Conservation (phyloP, 1,139 yeast species). For the Arxiozyma heterogenica region DNA sequence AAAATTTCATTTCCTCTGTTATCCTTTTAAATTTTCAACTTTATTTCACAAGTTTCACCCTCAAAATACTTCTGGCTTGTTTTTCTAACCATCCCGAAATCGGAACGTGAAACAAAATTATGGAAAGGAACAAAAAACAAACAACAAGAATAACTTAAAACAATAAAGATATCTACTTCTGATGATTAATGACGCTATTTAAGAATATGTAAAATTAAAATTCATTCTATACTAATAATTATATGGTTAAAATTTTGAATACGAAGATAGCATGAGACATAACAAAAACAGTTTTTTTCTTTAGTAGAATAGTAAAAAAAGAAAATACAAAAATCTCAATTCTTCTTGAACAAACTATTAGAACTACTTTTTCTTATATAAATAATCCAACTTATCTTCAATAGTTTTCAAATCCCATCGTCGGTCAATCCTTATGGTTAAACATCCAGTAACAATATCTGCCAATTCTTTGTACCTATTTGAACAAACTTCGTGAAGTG, state of each 20-base stretch:
- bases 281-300: neutral
- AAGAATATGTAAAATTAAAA: too few relatives aligned
- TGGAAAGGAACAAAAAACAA: too few relatives aligned
- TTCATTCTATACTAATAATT: neutral
- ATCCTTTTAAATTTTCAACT: neutral
- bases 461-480: slow-evolving; percentile 7
- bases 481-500: slow-evolving; percentile 32
- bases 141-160: too few relatives aligned
- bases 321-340: neutral
- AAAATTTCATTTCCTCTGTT: neutral
- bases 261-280: neutral
- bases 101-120: too few relatives aligned
- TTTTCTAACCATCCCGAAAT: too few relatives aligned
- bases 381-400: slow-evolving; percentile 1
- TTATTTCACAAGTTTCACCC: neutral
- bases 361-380: neutral
- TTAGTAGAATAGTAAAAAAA: too few relatives aligned
- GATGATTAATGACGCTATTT: neutral
- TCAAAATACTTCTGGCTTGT: too few relatives aligned
- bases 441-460: slow-evolving; percentile 6
- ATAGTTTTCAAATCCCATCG: slow-evolving; percentile 8
- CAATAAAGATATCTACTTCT: neutral
- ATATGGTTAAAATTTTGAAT: too few relatives aligned
- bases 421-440: slow-evolving; percentile 1
- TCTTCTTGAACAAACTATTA: neutral